phyloP scores from a whole-genome alignment of 2,329 filamentous ascomycete species.

The Hypoxylon sp. region DNA sequence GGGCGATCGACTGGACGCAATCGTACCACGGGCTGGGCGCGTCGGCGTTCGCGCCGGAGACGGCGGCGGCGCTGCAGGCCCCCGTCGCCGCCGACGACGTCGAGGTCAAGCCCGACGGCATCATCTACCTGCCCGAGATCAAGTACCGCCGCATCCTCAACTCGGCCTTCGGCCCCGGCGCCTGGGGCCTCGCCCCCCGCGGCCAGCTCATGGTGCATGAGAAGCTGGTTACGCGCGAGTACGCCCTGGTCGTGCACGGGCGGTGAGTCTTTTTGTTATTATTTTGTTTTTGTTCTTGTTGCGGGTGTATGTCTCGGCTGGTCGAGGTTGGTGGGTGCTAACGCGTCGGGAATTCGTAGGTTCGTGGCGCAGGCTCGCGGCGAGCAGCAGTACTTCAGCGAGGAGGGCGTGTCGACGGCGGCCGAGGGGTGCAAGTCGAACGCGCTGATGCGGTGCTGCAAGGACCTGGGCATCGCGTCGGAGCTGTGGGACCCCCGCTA shows the following conservation, averaged over 20 bases:
- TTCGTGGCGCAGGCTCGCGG: slow-evolving; percentile 92
- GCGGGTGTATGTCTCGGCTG: neutral
- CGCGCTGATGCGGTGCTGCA: slow-evolving; percentile 97
- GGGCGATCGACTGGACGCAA: slow-evolving; percentile 76
- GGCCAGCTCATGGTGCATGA: slow-evolving; percentile 86
- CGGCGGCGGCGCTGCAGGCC: slow-evolving; percentile 71
- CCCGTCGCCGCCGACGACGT: slow-evolving; percentile 77
- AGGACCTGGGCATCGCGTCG: slow-evolving; percentile 92
- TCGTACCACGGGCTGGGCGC: slow-evolving; percentile 83
- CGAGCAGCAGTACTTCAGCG: slow-evolving; percentile 91
- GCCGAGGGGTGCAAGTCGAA: slow-evolving; percentile 98
- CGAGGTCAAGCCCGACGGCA: slow-evolving; percentile 97
- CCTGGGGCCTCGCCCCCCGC: slow-evolving; percentile 91
- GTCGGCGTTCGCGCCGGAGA: slow-evolving; percentile 74
- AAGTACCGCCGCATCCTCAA: slow-evolving; percentile 95
- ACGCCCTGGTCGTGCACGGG: slow-evolving; percentile 87
- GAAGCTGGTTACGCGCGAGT: slow-evolving; percentile 85
- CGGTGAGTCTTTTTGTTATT: slow-evolving; percentile 64
- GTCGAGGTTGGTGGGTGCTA: neutral
- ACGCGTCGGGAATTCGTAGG: slow-evolving; percentile 54
- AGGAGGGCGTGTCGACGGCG: slow-evolving; percentile 90
- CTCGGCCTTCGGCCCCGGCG: slow-evolving; percentile 89
- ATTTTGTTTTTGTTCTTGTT: neutral
- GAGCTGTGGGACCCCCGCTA: slow-evolving; percentile 97
- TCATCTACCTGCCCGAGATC: slow-evolving; percentile 96